phyloP scores from a whole-genome alignment of 805 yeast genomes.

The Barnettozyma wickerhamii region DNA sequence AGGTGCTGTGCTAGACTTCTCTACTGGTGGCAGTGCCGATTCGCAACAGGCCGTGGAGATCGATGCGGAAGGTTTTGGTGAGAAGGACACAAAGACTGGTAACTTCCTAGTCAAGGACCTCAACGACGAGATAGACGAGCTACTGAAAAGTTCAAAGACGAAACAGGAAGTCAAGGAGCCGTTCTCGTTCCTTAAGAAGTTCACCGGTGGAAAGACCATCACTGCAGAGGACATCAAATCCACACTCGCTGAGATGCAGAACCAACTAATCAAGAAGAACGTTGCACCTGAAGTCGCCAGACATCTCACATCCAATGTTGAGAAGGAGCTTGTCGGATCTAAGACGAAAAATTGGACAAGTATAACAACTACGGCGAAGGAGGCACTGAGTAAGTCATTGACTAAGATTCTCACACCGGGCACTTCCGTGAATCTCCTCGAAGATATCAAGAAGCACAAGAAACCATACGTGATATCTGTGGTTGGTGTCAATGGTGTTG shows the following conservation, averaged over 20 bases:
- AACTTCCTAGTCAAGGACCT: constrained; percentile 65
- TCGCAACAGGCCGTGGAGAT: constrained; percentile 21
- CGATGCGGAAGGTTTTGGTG: constrained; percentile 35
- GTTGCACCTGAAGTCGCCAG: constrained; percentile 89
- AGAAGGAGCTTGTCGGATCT: constrained; percentile 64
- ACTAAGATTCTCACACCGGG: constrained; percentile 86
- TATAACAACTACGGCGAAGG: constrained; percentile 66
- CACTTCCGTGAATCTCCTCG: constrained; percentile 79
- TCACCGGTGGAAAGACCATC: constrained; percentile 67
- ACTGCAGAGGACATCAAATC: constrained; percentile 60
- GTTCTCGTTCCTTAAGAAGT: constrained; percentile 54
- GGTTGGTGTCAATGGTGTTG: constrained; percentile 98
- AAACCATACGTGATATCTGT: constrained; percentile 91
- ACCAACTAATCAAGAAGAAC: constrained; percentile 78
- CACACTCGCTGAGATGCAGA: constrained; percentile 60
- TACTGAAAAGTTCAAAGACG: constrained; percentile 29
- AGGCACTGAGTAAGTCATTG: constrained; percentile 53
- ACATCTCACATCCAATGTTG: constrained; percentile 64
- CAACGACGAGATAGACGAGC: constrained; percentile 45
- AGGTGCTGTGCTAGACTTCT: constrained; percentile 51
- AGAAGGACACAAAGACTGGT: constrained; percentile 41
- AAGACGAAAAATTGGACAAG: constrained; percentile 73
- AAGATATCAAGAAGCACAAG: constrained; percentile 50
- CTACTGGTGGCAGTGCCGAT: constrained; percentile 29
- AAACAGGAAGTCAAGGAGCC: constrained; percentile 32